Conservation (phyloP, 768 basidiomycete genomes). For the Russula olivacea region DNA sequence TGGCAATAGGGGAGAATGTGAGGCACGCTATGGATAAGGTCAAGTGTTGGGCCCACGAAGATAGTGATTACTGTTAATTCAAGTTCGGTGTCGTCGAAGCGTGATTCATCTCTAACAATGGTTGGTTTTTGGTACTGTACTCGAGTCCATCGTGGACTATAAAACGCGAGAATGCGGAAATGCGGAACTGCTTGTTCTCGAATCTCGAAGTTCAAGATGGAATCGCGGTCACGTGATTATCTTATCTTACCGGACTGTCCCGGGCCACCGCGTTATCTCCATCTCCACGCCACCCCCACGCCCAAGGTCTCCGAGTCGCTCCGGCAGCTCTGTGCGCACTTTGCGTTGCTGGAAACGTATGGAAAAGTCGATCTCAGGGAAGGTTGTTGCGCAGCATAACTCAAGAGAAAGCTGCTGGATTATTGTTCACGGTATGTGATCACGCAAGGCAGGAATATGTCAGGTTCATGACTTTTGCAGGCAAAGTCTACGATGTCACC, state of each 20-base stretch:
- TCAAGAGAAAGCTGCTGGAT: constrained; percentile 26
- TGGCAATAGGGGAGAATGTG: not conserved
- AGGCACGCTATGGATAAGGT: not conserved
- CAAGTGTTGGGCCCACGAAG: not conserved
- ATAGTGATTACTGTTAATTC: not conserved
- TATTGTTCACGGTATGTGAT: constrained; percentile 21
- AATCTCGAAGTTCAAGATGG: too few species aligned
- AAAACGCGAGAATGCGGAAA: too few species aligned
- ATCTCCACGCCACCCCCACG: not conserved
- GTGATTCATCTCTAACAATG: too few species aligned
- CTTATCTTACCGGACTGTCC: not conserved
- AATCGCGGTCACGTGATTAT: not conserved
- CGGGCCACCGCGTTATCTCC: not conserved
- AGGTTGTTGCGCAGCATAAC: constrained; percentile 19
- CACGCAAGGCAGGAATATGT: not conserved
- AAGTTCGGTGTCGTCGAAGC: not conserved
- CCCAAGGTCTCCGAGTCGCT: not conserved
- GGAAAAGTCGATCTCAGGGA: constrained; percentile 16
- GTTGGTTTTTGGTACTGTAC: too few species aligned
- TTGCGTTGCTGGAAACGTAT: not conserved
- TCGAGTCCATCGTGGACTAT: too few species aligned
- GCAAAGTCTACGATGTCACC: constrained; percentile 42
- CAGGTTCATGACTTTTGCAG: constrained; percentile 21
- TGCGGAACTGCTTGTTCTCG: too few species aligned
- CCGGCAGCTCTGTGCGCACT: not conserved